These are phyloP conservation scores for Hemileccinum rubropunctum DNA, from an alignment of 768 basidiomycete genomes.

Conservation along the genomic window DNA sequence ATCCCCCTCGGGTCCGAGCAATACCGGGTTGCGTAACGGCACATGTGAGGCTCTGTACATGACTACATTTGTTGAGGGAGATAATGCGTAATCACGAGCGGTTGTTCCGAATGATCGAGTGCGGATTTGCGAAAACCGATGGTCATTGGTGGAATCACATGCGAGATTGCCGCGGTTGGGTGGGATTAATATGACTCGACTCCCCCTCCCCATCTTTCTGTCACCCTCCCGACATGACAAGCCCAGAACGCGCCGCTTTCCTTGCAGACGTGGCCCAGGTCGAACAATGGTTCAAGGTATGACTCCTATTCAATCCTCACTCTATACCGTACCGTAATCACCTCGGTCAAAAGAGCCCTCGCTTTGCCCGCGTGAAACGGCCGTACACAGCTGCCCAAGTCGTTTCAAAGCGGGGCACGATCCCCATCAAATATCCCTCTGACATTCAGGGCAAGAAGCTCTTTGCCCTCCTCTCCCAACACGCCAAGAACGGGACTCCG, in stretches of 20 bases:
- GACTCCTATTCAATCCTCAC: slow-evolving; percentile 18
- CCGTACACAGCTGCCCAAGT: slow-evolving; percentile 94
- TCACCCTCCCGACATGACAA: slow-evolving; percentile 44
- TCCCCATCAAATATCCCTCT: slow-evolving; percentile 85
- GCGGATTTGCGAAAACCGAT: slow-evolving; percentile 2
- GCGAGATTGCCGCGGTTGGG: neutral
- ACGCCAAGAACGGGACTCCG: slow-evolving; percentile 73
- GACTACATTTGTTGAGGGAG: slow-evolving; percentile 7
- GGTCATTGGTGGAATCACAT: slow-evolving; percentile 23
- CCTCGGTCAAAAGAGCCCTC: slow-evolving; percentile 60
- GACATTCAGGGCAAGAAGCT: slow-evolving; percentile 85
- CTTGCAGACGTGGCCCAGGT: slow-evolving; percentile 80
- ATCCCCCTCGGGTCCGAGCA: neutral
- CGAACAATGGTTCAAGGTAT: slow-evolving; percentile 91
- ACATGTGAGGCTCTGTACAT: too few species aligned
- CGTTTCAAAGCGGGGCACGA: slow-evolving; percentile 88
- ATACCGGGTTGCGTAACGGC: too few species aligned
- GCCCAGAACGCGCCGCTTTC: slow-evolving; percentile 64
- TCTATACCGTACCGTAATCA: neutral
- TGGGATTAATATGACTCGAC: slow-evolving; percentile 28
- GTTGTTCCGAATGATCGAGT: too few species aligned
- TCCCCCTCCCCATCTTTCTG: slow-evolving; percentile 25
- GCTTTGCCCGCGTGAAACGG: slow-evolving; percentile 83
- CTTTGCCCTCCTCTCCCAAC: slow-evolving; percentile 68
- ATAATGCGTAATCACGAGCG: slow-evolving; percentile 26